Evolutionary conservation across 805 yeast species (phyloP).

Genomic region (Metschnikowia anglica): DNA sequence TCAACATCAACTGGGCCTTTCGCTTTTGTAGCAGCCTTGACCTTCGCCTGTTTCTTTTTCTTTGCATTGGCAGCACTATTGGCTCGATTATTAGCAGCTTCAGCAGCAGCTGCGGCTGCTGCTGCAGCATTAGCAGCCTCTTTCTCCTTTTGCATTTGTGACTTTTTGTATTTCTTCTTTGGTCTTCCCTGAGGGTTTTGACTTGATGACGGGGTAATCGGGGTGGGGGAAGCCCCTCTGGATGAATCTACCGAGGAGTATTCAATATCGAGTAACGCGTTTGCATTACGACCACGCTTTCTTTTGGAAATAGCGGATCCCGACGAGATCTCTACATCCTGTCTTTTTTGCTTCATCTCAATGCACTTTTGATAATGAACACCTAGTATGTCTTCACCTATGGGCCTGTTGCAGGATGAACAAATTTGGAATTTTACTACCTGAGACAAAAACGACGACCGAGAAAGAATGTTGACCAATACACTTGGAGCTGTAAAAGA

Average conservation of each 20-base stretch:
- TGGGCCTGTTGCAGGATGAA: constrained; percentile 39
- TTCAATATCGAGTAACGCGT: constrained; percentile 32
- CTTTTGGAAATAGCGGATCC: constrained; percentile 20
- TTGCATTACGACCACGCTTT: constrained; percentile 31
- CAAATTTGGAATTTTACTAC: constrained; percentile 40
- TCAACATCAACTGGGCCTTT: constrained; percentile 89
- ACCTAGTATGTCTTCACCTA: constrained; percentile 35
- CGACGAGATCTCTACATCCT: constrained; percentile 18
- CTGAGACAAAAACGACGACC: constrained; percentile 32
- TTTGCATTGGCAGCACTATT: constrained; percentile 16
- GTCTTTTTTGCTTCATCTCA: constrained; percentile 38
- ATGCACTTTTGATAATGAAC: constrained; percentile 37
- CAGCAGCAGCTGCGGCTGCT: constrained; percentile 42
- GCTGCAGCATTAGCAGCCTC: constrained; percentile 50
- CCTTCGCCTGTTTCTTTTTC: constrained; percentile 36
- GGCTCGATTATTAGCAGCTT: constrained; percentile 22
- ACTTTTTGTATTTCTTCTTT: constrained; percentile 45
- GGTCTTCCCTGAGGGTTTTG: constrained; percentile 28
- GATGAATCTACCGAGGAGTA: constrained; percentile 42
- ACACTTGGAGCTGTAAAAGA: constrained; percentile 23
- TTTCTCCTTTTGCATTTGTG: constrained; percentile 44
- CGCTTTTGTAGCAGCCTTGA: constrained; percentile 51
- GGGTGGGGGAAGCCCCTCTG: constrained; percentile 39
- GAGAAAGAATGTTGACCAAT: constrained; percentile 25
- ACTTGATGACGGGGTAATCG: constrained; percentile 26